A percentile compares a stretch with the other conserved stretches of the same genome.
These are phyloP conservation scores for Fusarium concolor DNA, from an alignment of 2,329 filamentous ascomycete species.

Conservation along the genomic window DNA sequence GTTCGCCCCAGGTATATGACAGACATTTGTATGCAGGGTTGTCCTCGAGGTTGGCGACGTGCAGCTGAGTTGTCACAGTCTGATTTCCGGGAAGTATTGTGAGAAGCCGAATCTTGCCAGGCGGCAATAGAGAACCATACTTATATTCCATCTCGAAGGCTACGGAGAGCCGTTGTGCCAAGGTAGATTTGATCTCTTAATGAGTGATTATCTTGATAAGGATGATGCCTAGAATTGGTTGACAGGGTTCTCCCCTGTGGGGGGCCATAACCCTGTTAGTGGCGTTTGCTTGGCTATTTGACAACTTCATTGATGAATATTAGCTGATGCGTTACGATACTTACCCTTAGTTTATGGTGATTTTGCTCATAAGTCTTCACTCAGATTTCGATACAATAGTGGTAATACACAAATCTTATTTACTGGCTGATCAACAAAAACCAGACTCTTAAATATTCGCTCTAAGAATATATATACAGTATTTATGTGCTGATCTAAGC, in stretches of 20 bases:
- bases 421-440: not conserved
- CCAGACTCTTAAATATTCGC: not conserved
- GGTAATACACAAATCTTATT: not conserved
- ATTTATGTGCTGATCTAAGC: not conserved
- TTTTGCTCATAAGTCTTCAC: not conserved
- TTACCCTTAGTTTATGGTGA: not conserved
- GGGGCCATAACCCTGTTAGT: not conserved
- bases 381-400: not conserved
- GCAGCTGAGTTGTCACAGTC: not conserved
- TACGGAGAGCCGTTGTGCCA: too few relatives aligned
- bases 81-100: not conserved
- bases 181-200: not conserved
- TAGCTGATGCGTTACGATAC: not conserved
- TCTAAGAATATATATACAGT: not conserved
- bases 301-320: too few relatives aligned
- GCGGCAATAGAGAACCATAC: not conserved
- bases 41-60: not conserved
- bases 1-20: conserved; percentile 3
- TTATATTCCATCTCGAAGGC: not conserved
- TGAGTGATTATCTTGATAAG: not conserved
- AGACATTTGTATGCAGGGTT: conserved; percentile 1
- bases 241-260: not conserved
- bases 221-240: not conserved
- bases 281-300: too few relatives aligned
- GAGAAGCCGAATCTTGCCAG: not conserved